Evolutionary conservation across 768 basidiomycete genomes (phyloP).

Genomic region (Hirschioporus abietinus): DNA sequence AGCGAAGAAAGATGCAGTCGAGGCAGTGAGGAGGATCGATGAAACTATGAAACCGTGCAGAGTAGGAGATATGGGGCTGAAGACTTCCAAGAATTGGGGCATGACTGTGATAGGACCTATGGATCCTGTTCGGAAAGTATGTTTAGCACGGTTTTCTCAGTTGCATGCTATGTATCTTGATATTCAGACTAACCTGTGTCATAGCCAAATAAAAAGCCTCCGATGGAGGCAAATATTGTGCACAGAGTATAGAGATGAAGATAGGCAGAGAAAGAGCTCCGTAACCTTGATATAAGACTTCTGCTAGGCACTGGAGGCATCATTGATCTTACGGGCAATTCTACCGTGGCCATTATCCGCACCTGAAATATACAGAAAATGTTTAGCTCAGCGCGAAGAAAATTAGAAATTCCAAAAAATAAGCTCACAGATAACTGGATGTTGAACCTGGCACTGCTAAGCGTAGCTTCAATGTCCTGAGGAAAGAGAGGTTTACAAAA

Average conservation of each 20-base stretch:
- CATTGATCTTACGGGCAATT: not conserved
- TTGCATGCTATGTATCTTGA: too few relatives aligned
- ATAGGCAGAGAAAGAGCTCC: slow-evolving; percentile 5
- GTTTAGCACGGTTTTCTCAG: not conserved
- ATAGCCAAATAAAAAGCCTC: slow-evolving; percentile 31
- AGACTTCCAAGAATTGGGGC: slow-evolving; percentile 35
- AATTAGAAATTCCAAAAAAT: too few relatives aligned
- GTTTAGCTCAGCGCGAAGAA: too few relatives aligned
- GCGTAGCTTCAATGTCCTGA: too few relatives aligned
- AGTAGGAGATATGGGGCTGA: slow-evolving; percentile 30
- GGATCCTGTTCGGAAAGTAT: slow-evolving; percentile 11
- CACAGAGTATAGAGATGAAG: slow-evolving; percentile 24
- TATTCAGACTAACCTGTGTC: slow-evolving; percentile 24
- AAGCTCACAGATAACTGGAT: too few relatives aligned
- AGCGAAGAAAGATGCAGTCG: slow-evolving; percentile 32
- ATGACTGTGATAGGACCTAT: slow-evolving; percentile 44
- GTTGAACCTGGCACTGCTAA: too few relatives aligned
- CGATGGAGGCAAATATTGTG: slow-evolving; percentile 25
- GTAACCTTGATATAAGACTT: not conserved
- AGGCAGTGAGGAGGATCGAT: slow-evolving; percentile 37
- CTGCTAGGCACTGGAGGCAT: not conserved
- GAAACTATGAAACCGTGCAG: slow-evolving; percentile 40
- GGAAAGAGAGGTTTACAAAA: too few relatives aligned
- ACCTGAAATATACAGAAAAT: too few relatives aligned
- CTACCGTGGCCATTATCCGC: not conserved